These are phyloP conservation scores for Bruguiera sexangula DNA, from an alignment of 345 rosid species.

Conservation along the genomic window DNA sequence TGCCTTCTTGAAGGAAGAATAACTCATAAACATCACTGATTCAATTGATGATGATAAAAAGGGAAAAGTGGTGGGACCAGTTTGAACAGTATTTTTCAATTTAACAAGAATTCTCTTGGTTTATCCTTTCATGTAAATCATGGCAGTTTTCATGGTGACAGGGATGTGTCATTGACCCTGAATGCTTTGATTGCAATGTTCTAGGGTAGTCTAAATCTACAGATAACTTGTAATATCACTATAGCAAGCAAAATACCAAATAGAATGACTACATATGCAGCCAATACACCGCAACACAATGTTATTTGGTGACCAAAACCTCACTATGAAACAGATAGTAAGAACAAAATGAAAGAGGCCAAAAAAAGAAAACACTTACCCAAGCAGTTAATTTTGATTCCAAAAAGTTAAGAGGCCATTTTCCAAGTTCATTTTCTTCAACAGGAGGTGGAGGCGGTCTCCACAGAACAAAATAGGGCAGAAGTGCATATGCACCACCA, in stretches of 20 bases:
- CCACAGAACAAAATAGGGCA: constrained; percentile 94
- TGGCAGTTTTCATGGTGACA: not conserved
- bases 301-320: too few relatives aligned
- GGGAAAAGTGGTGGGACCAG: too few relatives aligned
- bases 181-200: not conserved
- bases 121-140: not conserved
- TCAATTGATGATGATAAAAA: too few relatives aligned
- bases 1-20: not conserved
- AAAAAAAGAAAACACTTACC: constrained; percentile 29
- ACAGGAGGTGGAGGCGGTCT: constrained; percentile 80
- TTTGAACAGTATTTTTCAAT: too few relatives aligned
- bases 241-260: too few relatives aligned
- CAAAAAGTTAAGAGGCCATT: constrained; percentile 78
- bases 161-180: too few relatives aligned
- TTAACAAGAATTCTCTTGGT: not conserved
- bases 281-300: too few relatives aligned
- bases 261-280: too few relatives aligned
- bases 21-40: not conserved
- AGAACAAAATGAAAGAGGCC: too few relatives aligned
- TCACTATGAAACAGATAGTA: too few relatives aligned
- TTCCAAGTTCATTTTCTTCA: constrained; percentile 52
- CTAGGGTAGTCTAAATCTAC: not conserved
- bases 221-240: not conserved
- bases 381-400: constrained; percentile 81
- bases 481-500: constrained; percentile 74